A percentile compares a stretch with the other conserved stretches of the same genome.
phyloP scores from a whole-genome alignment of 768 basidiomycete genomes.

The Lentinula sp. region DNA sequence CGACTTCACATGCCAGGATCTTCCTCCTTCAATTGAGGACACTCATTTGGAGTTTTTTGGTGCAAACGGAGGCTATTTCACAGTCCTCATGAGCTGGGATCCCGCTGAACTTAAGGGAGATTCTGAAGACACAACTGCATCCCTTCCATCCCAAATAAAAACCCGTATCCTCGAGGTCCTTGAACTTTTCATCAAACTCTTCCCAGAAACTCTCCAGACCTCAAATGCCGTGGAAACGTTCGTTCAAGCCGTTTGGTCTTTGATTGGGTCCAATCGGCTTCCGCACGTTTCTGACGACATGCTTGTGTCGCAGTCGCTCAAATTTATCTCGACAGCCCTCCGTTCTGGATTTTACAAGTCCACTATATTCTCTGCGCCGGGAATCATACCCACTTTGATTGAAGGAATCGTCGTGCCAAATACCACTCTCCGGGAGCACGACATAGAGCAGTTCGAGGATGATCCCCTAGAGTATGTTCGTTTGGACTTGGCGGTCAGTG shows the following conservation, averaged over 20 bases:
- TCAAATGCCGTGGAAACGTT: slow-evolving; percentile 63
- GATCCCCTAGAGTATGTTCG: slow-evolving; percentile 95
- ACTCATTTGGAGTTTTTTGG: slow-evolving; percentile 79
- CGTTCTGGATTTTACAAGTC: slow-evolving; percentile 76
- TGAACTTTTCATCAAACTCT: slow-evolving; percentile 82
- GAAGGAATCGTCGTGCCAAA: slow-evolving; percentile 95
- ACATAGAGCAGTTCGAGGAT: slow-evolving; percentile 94
- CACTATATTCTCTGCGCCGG: slow-evolving; percentile 73
- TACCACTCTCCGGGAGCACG: slow-evolving; percentile 79
- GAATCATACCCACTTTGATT: slow-evolving; percentile 76
- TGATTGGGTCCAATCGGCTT: slow-evolving; percentile 68
- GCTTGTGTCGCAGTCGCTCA: slow-evolving; percentile 87
- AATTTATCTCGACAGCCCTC: slow-evolving; percentile 89
- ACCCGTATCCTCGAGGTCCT: slow-evolving; percentile 86
- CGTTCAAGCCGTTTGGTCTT: slow-evolving; percentile 86
- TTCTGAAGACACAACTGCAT: slow-evolving; percentile 76
- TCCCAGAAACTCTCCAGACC: slow-evolving; percentile 68
- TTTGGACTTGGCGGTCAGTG: slow-evolving; percentile 69
- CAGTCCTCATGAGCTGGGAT: slow-evolving; percentile 79
- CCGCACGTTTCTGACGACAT: slow-evolving; percentile 69
- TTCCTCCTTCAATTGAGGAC: slow-evolving; percentile 93
- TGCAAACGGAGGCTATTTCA: slow-evolving; percentile 62
- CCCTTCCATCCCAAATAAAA: slow-evolving; percentile 85
- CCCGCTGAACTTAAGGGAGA: slow-evolving; percentile 61
- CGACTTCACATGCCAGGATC: slow-evolving; percentile 92